Percentiles rank a stretch among this genome's conserved stretches.
These are phyloP conservation scores for Xylaria sp. DNA, from an alignment of 2,329 filamentous ascomycete genomes.

Conservation along the genomic window DNA sequence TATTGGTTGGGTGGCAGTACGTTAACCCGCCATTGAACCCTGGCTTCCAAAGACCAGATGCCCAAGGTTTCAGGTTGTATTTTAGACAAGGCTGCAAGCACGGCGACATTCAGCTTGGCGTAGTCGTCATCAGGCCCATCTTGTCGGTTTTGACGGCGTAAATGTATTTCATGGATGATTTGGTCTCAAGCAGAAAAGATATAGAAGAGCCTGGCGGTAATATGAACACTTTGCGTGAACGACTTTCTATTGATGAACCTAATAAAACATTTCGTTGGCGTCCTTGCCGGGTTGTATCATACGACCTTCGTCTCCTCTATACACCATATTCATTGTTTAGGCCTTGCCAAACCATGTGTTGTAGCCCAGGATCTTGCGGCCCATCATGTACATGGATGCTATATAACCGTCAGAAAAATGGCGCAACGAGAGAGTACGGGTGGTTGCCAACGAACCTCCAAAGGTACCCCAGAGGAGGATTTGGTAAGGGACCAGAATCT, in stretches of 20 bases:
- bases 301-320: constrained; percentile 24
- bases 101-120: constrained; percentile 36
- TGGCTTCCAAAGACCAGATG: constrained; percentile 20
- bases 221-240: constrained; percentile 37
- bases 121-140: constrained; percentile 28
- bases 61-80: constrained; percentile 37
- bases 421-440: constrained; percentile 21
- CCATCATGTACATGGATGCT: constrained; percentile 76
- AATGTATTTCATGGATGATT: constrained; percentile 40
- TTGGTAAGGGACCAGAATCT: constrained; percentile 75
- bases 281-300: constrained; percentile 31
- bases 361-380: constrained; percentile 78
- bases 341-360: constrained; percentile 78
- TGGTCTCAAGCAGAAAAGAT: constrained; percentile 28
- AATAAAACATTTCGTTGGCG: constrained; percentile 32
- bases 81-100: constrained; percentile 41
- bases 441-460: constrained; percentile 64
- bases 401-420: constrained; percentile 33
- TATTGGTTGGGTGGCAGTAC: constrained; percentile 25
- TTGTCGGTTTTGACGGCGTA: constrained; percentile 41
- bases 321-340: constrained; percentile 48
- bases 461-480: constrained; percentile 70
- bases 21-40: constrained; percentile 23
- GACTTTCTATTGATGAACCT: constrained; percentile 39
- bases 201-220: constrained; percentile 22